Base-by-base conservation (phyloP, 2,329 filamentous ascomycete species). In the Capronia coronata region DNA sequence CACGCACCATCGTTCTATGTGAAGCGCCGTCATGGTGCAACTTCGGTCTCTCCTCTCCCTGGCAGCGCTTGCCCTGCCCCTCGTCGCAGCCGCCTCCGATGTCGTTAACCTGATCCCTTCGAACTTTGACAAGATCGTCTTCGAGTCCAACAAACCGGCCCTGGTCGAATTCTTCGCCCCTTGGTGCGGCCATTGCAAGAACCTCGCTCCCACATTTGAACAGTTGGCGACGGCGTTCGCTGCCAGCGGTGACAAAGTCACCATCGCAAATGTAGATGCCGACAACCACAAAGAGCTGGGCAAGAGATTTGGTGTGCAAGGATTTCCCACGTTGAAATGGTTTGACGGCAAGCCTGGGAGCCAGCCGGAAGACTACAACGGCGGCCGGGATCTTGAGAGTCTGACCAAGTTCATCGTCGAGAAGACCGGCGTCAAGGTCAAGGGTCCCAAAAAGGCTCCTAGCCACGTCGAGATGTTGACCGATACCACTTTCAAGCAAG, bases 131-230 rank as follows among this genome's bases (percentile, higher is more conserved):
- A 74, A 84, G 41, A 77, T 95, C 48, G 88, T 95, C 57, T 77
- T 95, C 53, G 82, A 94, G 68, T 91, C 87, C 39, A 89, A 89
- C 70, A 97, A 94, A 75, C 91, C 93, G 37, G 90, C 93, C 0
- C 83, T 98, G 21, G 89, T 97, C 62, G 90, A 97, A 70, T 98
- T 98, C 79, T 97, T 94, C 66, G 93, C 93, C 27, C 90, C 91
- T 19, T 98, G 93, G 93, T 98, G 93, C 66, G 94, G 93, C 25
- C 93, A 98, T 78, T 98, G 93, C 87, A 97, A 97, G 80, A 94
- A 75, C 65, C 85, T 98, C 27, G 93, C 93, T 13, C 94, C 93
- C 43, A 75, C 94, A 52, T 98, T 94, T 71, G 93, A 98, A 68
- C 87, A 98, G 67, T 82, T 98, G 37, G 93, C 82, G 40, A 68